A percentile compares a stretch with the other conserved stretches of the same genome.
These are phyloP conservation scores for Penicillium griseofulvum DNA, from an alignment of 2,329 filamentous ascomycete species.

Conservation along the genomic window DNA sequence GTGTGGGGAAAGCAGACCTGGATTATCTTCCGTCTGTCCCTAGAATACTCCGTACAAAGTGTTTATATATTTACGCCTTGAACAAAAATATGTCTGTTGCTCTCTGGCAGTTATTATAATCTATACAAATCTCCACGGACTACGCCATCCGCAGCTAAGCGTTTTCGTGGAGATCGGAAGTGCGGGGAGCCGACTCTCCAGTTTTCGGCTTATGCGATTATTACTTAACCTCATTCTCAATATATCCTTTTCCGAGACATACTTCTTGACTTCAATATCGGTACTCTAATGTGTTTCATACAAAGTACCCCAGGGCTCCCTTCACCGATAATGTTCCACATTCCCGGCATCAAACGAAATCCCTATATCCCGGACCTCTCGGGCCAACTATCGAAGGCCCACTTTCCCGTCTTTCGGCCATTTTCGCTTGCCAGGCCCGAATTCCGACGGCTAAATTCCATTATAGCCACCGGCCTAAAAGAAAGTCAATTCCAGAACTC, in stretches of 20 bases:
- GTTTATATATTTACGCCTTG: background rate
- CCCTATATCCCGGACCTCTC: background rate
- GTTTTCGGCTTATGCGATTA: conserved; percentile 1
- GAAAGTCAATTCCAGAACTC: background rate
- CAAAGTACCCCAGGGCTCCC: too few species aligned
- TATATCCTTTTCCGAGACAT: too few species aligned
- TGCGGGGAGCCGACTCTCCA: background rate
- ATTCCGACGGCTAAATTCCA: background rate
- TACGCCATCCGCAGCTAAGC: background rate
- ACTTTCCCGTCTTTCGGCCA: background rate
- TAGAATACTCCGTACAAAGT: too few species aligned
- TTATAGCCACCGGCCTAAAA: background rate
- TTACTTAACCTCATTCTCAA: too few species aligned
- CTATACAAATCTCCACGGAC: background rate
- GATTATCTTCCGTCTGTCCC: too few species aligned
- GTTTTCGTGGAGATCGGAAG: background rate
- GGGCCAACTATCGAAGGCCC: background rate
- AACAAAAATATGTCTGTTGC: too few species aligned
- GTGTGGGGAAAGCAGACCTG: background rate
- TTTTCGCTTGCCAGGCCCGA: background rate
- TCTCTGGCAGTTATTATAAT: too few species aligned
- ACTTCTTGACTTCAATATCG: too few species aligned
- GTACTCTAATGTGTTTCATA: too few species aligned
- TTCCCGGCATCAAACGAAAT: background rate
- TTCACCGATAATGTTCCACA: background rate